These are phyloP conservation scores for Entomortierella parvispora DNA, from an alignment of 192 early-diverging fungal species.

Conservation along the genomic window DNA sequence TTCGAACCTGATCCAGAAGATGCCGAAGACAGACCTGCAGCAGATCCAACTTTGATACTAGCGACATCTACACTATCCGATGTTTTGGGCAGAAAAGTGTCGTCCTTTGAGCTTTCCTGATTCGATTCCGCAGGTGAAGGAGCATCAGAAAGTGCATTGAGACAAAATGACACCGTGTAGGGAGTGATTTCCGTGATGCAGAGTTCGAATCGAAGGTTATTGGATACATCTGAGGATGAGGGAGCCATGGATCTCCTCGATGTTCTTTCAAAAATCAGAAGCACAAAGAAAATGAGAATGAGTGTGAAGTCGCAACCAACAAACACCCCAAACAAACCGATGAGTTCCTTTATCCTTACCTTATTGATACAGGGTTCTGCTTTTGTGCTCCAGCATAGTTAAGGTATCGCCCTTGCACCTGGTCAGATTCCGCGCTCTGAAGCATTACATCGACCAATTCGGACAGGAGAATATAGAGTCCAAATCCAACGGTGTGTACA, in stretches of 20 bases:
- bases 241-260: slow-evolving; percentile 12
- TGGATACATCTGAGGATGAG: slow-evolving; percentile 4
- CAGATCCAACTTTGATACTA: slow-evolving; percentile 38
- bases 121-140: slow-evolving; percentile 10
- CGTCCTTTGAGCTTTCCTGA: neutral
- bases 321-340: neutral
- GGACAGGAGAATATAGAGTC: slow-evolving; percentile 49
- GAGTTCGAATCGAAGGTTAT: slow-evolving; percentile 42
- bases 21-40: slow-evolving; percentile 5
- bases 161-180: slow-evolving; percentile 43
- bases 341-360: slow-evolving; percentile 23
- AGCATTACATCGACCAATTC: slow-evolving; percentile 52
- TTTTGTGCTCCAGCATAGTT: slow-evolving; percentile 43
- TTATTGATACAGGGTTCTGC: slow-evolving; percentile 32
- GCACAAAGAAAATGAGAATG: neutral
- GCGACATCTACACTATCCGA: slow-evolving; percentile 34
- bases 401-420: slow-evolving; percentile 37
- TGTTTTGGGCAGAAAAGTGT: neutral
- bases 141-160: slow-evolving; percentile 39
- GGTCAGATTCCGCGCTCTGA: slow-evolving; percentile 46
- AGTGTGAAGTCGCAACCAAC: slow-evolving; percentile 1
- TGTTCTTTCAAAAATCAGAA: slow-evolving; percentile 7
- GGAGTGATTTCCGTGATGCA: slow-evolving; percentile 51
- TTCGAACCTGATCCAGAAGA: slow-evolving; percentile 7
- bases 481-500: slow-evolving; percentile 51